Evolutionary conservation across 495 filamentous ascomycete species (phyloP).

Genomic region (Evansstolkia leycettana): DNA sequence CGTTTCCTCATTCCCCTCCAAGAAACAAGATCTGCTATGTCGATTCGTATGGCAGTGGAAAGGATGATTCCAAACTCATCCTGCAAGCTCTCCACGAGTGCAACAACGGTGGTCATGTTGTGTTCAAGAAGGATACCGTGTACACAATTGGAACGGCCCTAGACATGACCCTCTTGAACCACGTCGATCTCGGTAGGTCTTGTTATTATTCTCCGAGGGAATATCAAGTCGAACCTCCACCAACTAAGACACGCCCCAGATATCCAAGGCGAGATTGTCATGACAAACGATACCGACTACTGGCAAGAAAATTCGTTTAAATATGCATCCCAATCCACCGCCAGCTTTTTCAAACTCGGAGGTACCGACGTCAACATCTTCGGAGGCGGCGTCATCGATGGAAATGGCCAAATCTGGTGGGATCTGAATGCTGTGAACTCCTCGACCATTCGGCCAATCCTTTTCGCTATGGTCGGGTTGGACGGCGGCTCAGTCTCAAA

Average conservation of each 20-base stretch:
- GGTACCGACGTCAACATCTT: constrained; percentile 59
- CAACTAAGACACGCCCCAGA: too few relatives aligned
- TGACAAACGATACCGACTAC: constrained; percentile 54
- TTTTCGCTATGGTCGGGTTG: constrained; percentile 49
- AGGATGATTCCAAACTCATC: constrained; percentile 48
- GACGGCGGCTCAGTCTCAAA: constrained; percentile 47
- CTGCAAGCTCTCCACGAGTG: constrained; percentile 46
- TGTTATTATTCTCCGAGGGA: too few relatives aligned
- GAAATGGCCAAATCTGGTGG: constrained; percentile 62
- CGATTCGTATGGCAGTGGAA: constrained; percentile 24
- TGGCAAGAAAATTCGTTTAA: constrained; percentile 51
- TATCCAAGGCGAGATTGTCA: constrained; percentile 43
- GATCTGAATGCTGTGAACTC: constrained; percentile 43
- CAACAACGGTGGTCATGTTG: constrained; percentile 54
- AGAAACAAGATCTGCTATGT: constrained; percentile 26
- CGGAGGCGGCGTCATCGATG: constrained; percentile 47
- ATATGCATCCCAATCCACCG: constrained; percentile 51
- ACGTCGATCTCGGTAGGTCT: constrained; percentile 44
- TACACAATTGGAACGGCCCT: constrained; percentile 55
- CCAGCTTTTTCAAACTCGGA: constrained; percentile 58
- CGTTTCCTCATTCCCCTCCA: constrained; percentile 18
- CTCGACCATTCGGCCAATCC: constrained; percentile 45
- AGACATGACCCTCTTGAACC: constrained; percentile 49
- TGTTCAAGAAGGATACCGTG: constrained; percentile 40
- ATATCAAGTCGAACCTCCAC: too few relatives aligned